phyloP scores from a whole-genome alignment of 2,329 filamentous ascomycete genomes.

The Leptographium procerum region DNA sequence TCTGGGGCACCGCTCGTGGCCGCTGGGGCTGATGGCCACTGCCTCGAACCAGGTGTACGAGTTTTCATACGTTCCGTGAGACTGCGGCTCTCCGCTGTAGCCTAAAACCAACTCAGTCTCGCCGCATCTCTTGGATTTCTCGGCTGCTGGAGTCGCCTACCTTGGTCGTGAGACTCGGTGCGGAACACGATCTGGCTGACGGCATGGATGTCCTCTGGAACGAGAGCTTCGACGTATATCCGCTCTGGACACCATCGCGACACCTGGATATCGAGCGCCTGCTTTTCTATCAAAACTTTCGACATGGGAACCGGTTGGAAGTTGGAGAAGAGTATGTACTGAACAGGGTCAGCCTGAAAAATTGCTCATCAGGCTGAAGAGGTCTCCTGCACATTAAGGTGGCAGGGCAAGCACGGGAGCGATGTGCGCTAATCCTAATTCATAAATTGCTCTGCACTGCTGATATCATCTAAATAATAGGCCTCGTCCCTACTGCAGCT shows the following conservation, averaged over 20 bases:
- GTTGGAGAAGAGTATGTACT: not conserved
- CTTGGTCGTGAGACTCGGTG: not conserved
- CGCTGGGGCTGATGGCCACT: not conserved
- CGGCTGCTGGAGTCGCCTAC: not conserved
- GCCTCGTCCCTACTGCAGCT: not conserved
- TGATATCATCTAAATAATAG: no score
- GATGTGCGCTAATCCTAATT: no score
- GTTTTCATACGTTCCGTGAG: not conserved
- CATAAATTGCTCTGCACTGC: no score
- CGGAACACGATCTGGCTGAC: not conserved
- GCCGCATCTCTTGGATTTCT: not conserved
- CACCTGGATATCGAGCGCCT: not conserved
- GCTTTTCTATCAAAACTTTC: not conserved
- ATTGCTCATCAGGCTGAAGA: not conserved
- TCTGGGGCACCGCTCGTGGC: not conserved
- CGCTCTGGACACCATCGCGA: not conserved
- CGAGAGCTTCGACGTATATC: not conserved
- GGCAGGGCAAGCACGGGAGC: no score
- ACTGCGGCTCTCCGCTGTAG: not conserved
- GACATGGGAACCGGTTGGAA: not conserved
- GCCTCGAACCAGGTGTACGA: slow-evolving; percentile 1
- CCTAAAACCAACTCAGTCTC: not conserved
- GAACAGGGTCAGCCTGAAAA: not conserved
- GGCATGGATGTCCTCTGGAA: not conserved
- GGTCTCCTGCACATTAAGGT: no score